Percentiles rank a stretch among this genome's conserved stretches.
phyloP scores from a whole-genome alignment of 495 filamentous ascomycete genomes.

The Penicillium nucicola region DNA sequence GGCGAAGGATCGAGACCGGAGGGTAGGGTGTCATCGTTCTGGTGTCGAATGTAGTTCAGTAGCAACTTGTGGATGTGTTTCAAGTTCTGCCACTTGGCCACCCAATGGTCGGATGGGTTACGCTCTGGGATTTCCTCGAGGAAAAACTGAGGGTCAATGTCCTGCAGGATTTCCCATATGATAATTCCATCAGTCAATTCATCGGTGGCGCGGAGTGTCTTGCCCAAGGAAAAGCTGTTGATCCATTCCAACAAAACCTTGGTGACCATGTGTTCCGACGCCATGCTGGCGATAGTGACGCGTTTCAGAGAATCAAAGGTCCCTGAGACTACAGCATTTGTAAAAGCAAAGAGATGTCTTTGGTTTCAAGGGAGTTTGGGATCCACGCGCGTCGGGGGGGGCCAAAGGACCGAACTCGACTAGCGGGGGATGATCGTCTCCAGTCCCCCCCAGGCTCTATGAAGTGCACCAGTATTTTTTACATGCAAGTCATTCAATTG shows the following conservation, averaged over 20 bases:
- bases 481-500: background rate
- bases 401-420: conserved; percentile 4
- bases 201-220: conserved; percentile 46
- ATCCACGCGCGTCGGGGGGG: conserved; percentile 13
- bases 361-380: conserved; percentile 6
- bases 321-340: conserved; percentile 18
- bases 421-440: conserved; percentile 11
- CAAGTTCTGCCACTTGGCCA: conserved; percentile 56
- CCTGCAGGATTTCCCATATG: conserved; percentile 65
- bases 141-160: conserved; percentile 69
- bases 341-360: background rate
- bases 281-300: conserved; percentile 31
- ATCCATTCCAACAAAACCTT: conserved; percentile 59
- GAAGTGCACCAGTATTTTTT: too few species aligned
- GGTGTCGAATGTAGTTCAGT: conserved; percentile 60
- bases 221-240: conserved; percentile 49
- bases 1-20: conserved; percentile 47
- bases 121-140: conserved; percentile 56
- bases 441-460: background rate
- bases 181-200: conserved; percentile 74
- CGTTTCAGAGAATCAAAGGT: conserved; percentile 7
- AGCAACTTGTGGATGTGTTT: conserved; percentile 68
- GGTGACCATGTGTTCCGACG: conserved; percentile 42
- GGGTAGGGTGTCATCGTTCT: conserved; percentile 47
- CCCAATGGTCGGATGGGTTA: conserved; percentile 48